A percentile compares a stretch with the other conserved stretches of the same genome.
Conservation (phyloP, 306 rosid genomes). For the Vigna trinervia region DNA sequence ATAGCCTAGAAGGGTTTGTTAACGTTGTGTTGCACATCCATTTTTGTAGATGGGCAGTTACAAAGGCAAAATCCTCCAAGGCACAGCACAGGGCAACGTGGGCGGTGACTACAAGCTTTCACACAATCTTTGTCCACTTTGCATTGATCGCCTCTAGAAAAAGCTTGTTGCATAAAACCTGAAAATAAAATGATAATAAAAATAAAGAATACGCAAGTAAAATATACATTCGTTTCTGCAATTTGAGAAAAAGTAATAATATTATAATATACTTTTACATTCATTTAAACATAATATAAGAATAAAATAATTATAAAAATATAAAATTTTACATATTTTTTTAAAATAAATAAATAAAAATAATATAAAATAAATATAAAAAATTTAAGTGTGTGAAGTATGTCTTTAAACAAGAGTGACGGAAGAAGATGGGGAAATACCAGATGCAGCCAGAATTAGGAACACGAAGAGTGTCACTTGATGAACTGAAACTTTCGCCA, state of each 20-base stretch:
- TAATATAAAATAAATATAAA: too few species aligned
- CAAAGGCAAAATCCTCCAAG: background rate
- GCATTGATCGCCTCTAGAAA: background rate
- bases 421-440: background rate
- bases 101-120: background rate
- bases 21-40: background rate
- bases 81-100: background rate
- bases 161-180: slow-evolving; percentile 12
- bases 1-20: background rate
- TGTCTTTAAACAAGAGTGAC: too few species aligned
- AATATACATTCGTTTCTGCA: background rate
- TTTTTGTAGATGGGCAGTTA: background rate
- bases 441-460: background rate
- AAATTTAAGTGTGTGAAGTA: background rate
- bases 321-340: too few species aligned
- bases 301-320: too few species aligned
- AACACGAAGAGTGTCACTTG: background rate
- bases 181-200: background rate
- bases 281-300: too few species aligned
- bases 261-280: too few species aligned
- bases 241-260: background rate
- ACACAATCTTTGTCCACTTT: background rate
- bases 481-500: background rate
- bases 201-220: too few species aligned
- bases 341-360: too few species aligned